Percentiles rank a stretch among this genome's conserved stretches.
Evolutionary conservation across 805 yeast genomes (phyloP).

Genomic region (Cyberlindnera meyerae): DNA sequence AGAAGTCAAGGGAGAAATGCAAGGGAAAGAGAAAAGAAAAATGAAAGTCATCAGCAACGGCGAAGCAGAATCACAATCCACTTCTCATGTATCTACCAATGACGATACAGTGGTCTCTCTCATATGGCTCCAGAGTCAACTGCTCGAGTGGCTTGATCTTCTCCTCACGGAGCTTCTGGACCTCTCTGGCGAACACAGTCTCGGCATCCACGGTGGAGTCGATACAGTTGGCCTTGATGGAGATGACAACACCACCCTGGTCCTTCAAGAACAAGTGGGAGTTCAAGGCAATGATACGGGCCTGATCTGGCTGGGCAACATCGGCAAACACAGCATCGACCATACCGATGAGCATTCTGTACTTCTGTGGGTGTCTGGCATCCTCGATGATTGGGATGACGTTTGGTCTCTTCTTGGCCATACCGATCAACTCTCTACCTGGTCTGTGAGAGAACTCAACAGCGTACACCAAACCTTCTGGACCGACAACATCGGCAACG

Average conservation of each 20-base stretch:
- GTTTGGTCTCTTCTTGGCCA: constrained; percentile 99
- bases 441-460: constrained; percentile 99
- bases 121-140: constrained; percentile 98
- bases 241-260: constrained; percentile 97
- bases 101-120: constrained; percentile 99
- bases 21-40: neutral
- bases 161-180: constrained; percentile 97
- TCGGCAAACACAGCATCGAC: constrained; percentile 98
- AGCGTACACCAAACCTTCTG: constrained; percentile 98
- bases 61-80: constrained; percentile 40
- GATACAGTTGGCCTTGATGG: constrained; percentile 99
- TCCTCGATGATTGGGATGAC: constrained; percentile 98
- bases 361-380: constrained; percentile 99
- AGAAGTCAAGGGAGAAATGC: constrained; percentile 1
- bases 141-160: constrained; percentile 98
- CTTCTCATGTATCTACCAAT: constrained; percentile 95
- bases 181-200: constrained; percentile 99
- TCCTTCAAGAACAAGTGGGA: constrained; percentile 97
- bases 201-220: constrained; percentile 99
- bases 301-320: constrained; percentile 99
- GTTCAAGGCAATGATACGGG: constrained; percentile 98
- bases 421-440: constrained; percentile 97
- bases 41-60: neutral
- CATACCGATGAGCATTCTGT: constrained; percentile 98
- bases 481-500: constrained; percentile 97